Percentiles rank a stretch among this genome's conserved stretches.
phyloP scores from a whole-genome alignment of 2,329 filamentous ascomycete genomes.

The Pseudogymnoascus sp. region DNA sequence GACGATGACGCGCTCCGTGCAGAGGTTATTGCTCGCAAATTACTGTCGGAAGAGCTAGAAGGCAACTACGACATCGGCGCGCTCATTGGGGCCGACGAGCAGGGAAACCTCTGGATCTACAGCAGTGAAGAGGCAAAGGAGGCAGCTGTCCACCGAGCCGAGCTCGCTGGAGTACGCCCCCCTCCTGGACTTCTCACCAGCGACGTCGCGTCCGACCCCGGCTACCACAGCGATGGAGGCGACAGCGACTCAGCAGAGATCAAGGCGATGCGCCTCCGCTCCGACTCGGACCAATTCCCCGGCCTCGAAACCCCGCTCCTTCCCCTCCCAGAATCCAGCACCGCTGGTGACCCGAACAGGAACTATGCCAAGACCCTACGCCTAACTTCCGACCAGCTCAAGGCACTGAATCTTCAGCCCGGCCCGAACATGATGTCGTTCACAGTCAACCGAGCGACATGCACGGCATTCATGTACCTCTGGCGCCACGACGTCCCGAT shows the following conservation, averaged over 20 bases:
- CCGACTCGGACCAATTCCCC: constrained; percentile 59
- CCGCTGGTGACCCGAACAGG: constrained; percentile 60
- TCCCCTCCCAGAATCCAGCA: constrained; percentile 48
- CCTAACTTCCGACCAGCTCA: constrained; percentile 90
- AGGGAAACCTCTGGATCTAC: constrained; percentile 99
- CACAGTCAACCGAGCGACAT: constrained; percentile 90
- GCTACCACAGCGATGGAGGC: constrained; percentile 84
- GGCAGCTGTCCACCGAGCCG: constrained; percentile 63
- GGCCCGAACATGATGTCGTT: constrained; percentile 95
- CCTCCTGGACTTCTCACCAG: constrained; percentile 17
- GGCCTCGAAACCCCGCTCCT: constrained; percentile 48
- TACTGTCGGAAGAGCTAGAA: constrained; percentile 85
- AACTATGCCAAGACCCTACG: constrained; percentile 97
- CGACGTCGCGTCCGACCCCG: constrained; percentile 84
- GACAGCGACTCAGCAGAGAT: constrained; percentile 48
- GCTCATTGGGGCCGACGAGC: constrained; percentile 87
- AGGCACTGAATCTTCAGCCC: constrained; percentile 69
- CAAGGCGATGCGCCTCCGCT: constrained; percentile 47
- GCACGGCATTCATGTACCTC: constrained; percentile 84
- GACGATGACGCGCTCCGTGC: constrained; percentile 88
- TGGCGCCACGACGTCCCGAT: constrained; percentile 90
- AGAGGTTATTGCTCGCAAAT: constrained; percentile 86
- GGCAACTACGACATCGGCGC: constrained; percentile 95
- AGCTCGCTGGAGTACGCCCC: constrained; percentile 44
- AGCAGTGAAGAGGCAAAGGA: constrained; percentile 95